Base-by-base conservation (phyloP, 495 filamentous ascomycete species). In the Aspergillus hancockii region DNA sequence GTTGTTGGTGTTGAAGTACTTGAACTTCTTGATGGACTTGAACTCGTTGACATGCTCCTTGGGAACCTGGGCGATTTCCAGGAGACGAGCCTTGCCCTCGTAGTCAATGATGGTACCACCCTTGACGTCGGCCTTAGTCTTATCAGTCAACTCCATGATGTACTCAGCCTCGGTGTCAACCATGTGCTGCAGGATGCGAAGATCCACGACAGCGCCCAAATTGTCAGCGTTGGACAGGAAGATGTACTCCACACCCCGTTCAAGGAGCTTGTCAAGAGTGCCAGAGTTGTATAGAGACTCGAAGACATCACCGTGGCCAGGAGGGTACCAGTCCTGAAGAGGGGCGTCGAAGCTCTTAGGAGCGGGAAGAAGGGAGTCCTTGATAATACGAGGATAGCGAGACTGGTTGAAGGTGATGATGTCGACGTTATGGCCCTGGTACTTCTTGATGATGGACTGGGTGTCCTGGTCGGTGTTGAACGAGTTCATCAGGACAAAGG, bases 1-100 rank as follows among this genome's bases (percentile, higher is more conserved):
- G 85, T 99, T 99, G 89, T 99, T 99, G 78, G 94, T 99, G 86
- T 99, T 99, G 88, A 99, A 99, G 87, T 99, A 99, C 83, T 96
- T 97, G 88, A 99, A 99, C 84, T 99, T 99, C 89, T 98, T 99
- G 82, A 99, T 99, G 50, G 94, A 97, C 88, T 99, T 99, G 91
- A 99, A 99, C 80, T 99, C 94, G 79, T 99, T 97, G 69, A 90
- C 89, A 80, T 99, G 93, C 80, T 98, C 92, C 85, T 97, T 98
- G 78, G 95, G 94, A n/a, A 99, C 94, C 80, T 99, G 94, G 13
- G 94, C 94, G 64, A 99, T 97, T 84, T 99, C 94, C 36, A 99
- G 87, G 40, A 99, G 88, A 67, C 94, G 92, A 64, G 92, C 94
- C 59, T 90, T 91, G 67, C 92, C 93, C 70, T 99, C 94, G 76